Percentiles rank a stretch among this genome's conserved stretches.
These are phyloP conservation scores for Colletotrichum plurivorum DNA, from an alignment of 2,329 filamentous ascomycete species.

Conservation along the genomic window DNA sequence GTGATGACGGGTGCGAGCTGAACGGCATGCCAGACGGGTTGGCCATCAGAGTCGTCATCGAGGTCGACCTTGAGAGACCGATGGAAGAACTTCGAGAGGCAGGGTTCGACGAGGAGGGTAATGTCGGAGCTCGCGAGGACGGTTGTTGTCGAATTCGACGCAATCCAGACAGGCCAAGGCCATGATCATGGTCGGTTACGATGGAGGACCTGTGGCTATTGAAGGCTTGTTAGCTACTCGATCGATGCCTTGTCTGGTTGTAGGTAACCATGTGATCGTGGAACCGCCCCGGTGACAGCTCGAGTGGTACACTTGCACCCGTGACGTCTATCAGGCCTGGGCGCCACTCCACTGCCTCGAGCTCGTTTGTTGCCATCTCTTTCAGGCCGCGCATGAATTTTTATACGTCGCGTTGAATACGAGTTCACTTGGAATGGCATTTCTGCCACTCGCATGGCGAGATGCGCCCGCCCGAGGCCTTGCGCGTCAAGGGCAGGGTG, in stretches of 20 bases:
- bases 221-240: slow-evolving; percentile 34
- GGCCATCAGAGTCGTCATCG: slow-evolving; percentile 77
- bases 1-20: slow-evolving; percentile 77
- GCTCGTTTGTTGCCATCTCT: neutral
- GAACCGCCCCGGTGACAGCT: slow-evolving; percentile 27
- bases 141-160: slow-evolving; percentile 94
- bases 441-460: neutral
- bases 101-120: slow-evolving; percentile 73
- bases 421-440: slow-evolving; percentile 7
- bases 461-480: slow-evolving; percentile 23
- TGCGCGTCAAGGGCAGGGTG: neutral
- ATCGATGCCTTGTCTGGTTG: slow-evolving; percentile 19
- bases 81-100: slow-evolving; percentile 74
- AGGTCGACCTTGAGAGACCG: slow-evolving; percentile 76
- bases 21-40: slow-evolving; percentile 68
- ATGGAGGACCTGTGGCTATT: slow-evolving; percentile 77
- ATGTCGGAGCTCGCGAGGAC: slow-evolving; percentile 73
- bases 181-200: slow-evolving; percentile 89
- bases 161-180: slow-evolving; percentile 86
- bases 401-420: neutral
- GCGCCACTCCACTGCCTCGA: neutral
- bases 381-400: neutral
- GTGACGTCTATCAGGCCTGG: slow-evolving; percentile 29
- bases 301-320: slow-evolving; percentile 30
- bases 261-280: slow-evolving; percentile 38